A percentile compares a stretch with the other conserved stretches of the same genome.
Evolutionary conservation across 768 basidiomycete genomes (phyloP).

Genomic region (Calocybe gangraenosa): DNA sequence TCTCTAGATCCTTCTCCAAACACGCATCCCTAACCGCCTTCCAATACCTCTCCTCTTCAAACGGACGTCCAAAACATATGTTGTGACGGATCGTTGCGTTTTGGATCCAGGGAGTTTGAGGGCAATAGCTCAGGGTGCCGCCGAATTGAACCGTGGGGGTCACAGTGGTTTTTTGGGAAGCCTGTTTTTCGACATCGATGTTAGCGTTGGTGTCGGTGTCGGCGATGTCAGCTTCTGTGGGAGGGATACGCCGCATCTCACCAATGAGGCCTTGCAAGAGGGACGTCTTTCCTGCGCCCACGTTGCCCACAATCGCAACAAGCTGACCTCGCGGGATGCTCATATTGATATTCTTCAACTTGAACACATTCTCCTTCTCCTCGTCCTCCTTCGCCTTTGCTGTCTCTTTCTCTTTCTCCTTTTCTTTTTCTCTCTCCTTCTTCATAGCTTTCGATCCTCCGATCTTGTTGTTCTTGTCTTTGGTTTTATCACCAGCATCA

Average conservation of each 20-base stretch:
- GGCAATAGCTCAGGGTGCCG: constrained; percentile 76
- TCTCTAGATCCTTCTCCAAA: constrained; percentile 74
- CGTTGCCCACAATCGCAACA: constrained; percentile 81
- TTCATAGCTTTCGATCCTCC: constrained; percentile 28
- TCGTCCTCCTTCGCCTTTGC: constrained; percentile 23
- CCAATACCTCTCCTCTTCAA: constrained; percentile 82
- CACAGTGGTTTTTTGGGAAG: too few relatives aligned
- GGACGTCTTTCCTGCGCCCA: constrained; percentile 69
- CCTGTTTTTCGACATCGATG: too few relatives aligned
- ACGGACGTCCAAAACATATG: constrained; percentile 81
- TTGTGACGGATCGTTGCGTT: constrained; percentile 88
- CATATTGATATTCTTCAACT: constrained; percentile 60
- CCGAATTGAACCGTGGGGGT: constrained; percentile 41
- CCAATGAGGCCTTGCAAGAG: constrained; percentile 73
- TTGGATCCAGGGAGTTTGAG: constrained; percentile 91
- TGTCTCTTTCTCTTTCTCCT: constrained; percentile 26
- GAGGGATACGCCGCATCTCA: constrained; percentile 65
- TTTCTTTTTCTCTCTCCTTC: constrained; percentile 15
- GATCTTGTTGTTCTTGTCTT: constrained; percentile 18
- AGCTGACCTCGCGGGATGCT: constrained; percentile 72
- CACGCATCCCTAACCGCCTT: constrained; percentile 73
- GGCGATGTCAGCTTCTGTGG: constrained; percentile 34
- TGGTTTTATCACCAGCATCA: constrained; percentile 27
- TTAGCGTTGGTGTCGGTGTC: too few relatives aligned
- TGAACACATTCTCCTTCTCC: constrained; percentile 46